Conservation (phyloP, 2,329 filamentous ascomycete genomes). For the Diaporthe ampelina region DNA sequence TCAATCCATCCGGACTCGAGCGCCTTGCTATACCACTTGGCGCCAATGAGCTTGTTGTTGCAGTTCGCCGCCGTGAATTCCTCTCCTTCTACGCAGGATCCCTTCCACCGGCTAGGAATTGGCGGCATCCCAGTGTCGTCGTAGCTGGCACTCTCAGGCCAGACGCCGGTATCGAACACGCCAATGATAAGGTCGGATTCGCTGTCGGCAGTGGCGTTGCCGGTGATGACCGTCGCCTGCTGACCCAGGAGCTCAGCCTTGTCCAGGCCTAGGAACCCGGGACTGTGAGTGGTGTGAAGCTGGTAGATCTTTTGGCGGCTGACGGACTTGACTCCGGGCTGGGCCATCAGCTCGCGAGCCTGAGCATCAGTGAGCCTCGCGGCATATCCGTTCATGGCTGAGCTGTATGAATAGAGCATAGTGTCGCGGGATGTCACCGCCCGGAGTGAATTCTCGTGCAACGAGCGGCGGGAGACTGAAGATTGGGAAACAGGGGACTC, state of each 20-base stretch:
- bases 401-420: conserved; percentile 39
- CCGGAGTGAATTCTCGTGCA: conserved; percentile 12
- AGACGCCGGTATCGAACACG: conserved; percentile 38
- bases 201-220: not conserved
- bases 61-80: conserved; percentile 36
- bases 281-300: conserved; percentile 37
- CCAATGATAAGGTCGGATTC: conserved; percentile 41
- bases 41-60: conserved; percentile 42
- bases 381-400: conserved; percentile 38
- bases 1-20: conserved; percentile 32
- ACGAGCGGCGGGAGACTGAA: not conserved
- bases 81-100: conserved; percentile 35
- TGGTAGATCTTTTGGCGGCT: conserved; percentile 19
- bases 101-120: conserved; percentile 37
- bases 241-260: conserved; percentile 10
- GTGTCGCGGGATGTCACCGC: not conserved
- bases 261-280: conserved; percentile 39
- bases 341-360: conserved; percentile 30
- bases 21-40: conserved; percentile 36
- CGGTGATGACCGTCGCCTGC: not conserved
- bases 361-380: conserved; percentile 37
- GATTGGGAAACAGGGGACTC: not conserved
- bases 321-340: conserved; percentile 36
- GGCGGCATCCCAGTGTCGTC: conserved; percentile 38
- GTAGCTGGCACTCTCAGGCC: conserved; percentile 42